Base-by-base conservation (phyloP, 108 stramenopile species). In the Seminavis robusta region DNA sequence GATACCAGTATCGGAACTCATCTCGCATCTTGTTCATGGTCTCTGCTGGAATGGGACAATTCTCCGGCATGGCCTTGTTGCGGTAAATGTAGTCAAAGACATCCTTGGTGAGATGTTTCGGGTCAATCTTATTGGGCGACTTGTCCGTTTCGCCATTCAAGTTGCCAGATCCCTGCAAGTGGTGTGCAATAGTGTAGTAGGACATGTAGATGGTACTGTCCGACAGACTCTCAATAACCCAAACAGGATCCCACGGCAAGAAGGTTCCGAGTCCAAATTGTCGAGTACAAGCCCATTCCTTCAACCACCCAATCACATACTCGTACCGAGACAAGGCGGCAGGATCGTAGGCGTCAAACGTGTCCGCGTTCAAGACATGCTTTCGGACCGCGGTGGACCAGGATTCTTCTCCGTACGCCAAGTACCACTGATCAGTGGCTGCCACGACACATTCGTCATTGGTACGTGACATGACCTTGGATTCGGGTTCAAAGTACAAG, bases 151-250 rank as follows among this genome's bases (percentile, higher is more conserved):
- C 77, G 15, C 97, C 97, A 49, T 91, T 86, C 58, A 96, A 67
- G 84, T 95, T 95, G 76, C 81, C 73, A 26, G 69, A 67, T 44
- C 94, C 89, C 62, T 99, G 98, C 47, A 99, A 67, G 30, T 88
- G 63, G 65, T 97, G 90, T 15, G 94, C 85, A 61, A 99, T 91
- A 2, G 97, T 94, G 71, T 99, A 99, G 69, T 92, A 99, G 11
- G 98, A 87, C 98, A 99, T 99, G 85, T 99, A 98, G 53, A 99
- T 97, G 32, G 98, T 99, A 62, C 86, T 89, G 76, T 99, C 98
- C 37, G 92, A 92, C 37, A 98, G 76, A 62, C 88, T 91, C 66
- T 99, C 98, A 69, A 99, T 99, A 16, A 99, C 95, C 89, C 94
- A 99, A 43, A 71, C 65, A 53, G 81, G 79, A 73, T 99, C 98